phyloP scores from a whole-genome alignment of 768 basidiomycete species.

The Tulasnella sp. region DNA sequence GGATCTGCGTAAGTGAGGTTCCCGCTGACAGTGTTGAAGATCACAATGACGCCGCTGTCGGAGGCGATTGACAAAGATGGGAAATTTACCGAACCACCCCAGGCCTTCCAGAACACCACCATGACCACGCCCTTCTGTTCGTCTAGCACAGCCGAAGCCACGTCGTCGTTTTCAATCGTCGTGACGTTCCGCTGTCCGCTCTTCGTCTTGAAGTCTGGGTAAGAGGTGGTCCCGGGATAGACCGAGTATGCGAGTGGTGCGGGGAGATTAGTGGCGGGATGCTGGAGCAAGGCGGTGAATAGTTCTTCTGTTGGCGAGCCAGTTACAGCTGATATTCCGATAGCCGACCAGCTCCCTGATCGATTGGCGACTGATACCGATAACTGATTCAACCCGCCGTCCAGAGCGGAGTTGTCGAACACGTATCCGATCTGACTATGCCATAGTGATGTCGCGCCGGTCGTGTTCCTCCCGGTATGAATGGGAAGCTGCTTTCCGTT shows the following conservation, averaged over 20 bases:
- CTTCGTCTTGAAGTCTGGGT: constrained; percentile 19
- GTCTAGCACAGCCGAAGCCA: constrained; percentile 45
- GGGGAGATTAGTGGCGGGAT: constrained; percentile 26
- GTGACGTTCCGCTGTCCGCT: constrained; percentile 25
- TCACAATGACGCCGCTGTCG: neutral
- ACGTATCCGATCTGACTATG: constrained; percentile 56
- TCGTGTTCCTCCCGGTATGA: constrained; percentile 23
- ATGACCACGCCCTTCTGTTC: constrained; percentile 31
- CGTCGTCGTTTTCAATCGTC: constrained; percentile 37
- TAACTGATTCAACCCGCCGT: constrained; percentile 22
- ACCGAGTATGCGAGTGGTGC: constrained; percentile 40
- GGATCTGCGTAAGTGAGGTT: constrained; percentile 3
- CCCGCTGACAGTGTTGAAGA: neutral
- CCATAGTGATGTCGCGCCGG: constrained; percentile 38
- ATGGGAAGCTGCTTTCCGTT: constrained; percentile 22
- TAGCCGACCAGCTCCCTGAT: constrained; percentile 48
- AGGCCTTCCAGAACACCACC: constrained; percentile 45
- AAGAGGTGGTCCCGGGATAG: constrained; percentile 39
- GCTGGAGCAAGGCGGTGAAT: constrained; percentile 50
- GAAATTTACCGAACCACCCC: constrained; percentile 33
- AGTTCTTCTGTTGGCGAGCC: constrained; percentile 46
- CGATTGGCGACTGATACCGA: constrained; percentile 36
- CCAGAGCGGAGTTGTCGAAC: constrained; percentile 27
- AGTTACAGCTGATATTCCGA: constrained; percentile 49
- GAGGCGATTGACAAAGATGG: neutral